These are phyloP conservation scores for Pezicula carpinea DNA, from an alignment of 2,329 filamentous ascomycete species.

Conservation along the genomic window DNA sequence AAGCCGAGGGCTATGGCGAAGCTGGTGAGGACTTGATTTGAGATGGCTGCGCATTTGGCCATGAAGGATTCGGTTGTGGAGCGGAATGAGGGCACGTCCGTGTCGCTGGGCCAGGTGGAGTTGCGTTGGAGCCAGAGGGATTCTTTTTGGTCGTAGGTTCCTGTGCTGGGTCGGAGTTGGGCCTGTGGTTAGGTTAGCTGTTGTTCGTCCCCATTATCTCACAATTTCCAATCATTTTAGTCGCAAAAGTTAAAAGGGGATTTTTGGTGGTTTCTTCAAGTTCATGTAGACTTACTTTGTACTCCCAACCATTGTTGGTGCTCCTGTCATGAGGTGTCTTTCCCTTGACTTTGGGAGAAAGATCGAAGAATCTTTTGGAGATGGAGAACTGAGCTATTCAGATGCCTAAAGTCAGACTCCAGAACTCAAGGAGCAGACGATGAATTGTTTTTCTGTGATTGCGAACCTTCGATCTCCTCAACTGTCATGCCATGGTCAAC, in stretches of 20 bases:
- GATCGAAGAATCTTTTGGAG: conserved; percentile 43
- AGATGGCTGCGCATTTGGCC: conserved; percentile 33
- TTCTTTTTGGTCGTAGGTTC: conserved; percentile 47
- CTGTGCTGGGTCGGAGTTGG: conserved; percentile 49
- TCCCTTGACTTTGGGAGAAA: conserved; percentile 41
- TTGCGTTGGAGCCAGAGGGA: conserved; percentile 47
- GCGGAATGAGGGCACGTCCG: conserved; percentile 41
- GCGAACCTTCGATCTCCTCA: conserved; percentile 36
- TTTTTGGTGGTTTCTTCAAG: no score
- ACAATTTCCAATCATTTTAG: no score
- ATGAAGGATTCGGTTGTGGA: conserved; percentile 28
- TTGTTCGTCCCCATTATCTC: no score
- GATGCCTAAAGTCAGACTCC: no score
- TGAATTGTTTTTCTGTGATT: no score
- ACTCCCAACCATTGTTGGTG: conserved; percentile 33
- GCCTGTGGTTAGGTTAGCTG: conserved; percentile 13
- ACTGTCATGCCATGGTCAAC: conserved; percentile 39
- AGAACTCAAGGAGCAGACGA: no score
- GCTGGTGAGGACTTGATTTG: conserved; percentile 46
- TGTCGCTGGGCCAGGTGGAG: conserved; percentile 22
- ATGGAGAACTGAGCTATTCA: conserved; percentile 12
- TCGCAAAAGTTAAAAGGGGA: no score
- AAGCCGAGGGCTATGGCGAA: conserved; percentile 49
- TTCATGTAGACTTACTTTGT: no score
- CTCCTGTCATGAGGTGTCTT: conserved; percentile 40